Percentiles rank a stretch among this genome's conserved stretches.
Conservation (phyloP, 192 early-diverging fungal genomes). For the Entrophospora sp. region DNA sequence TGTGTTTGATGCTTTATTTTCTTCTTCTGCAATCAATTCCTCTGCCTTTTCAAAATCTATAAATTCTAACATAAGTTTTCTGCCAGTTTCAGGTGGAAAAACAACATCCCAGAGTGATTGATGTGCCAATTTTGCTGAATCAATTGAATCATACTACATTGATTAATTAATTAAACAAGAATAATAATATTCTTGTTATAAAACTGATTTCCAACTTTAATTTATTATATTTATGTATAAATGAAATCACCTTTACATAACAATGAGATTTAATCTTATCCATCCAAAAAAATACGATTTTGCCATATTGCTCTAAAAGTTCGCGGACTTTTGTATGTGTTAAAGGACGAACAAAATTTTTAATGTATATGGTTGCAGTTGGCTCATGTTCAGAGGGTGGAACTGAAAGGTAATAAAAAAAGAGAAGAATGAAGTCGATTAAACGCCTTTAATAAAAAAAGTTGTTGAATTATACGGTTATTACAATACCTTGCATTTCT, state of each 20-base stretch:
- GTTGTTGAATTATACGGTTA: no score
- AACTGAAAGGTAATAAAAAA: no score
- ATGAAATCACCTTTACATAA: slow-evolving; percentile 40
- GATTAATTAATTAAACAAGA: background rate
- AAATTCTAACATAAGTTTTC: background rate
- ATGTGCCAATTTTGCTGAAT: background rate
- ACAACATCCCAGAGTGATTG: background rate
- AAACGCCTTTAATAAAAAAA: no score
- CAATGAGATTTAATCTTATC: slow-evolving; percentile 52
- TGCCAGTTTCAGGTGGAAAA: background rate
- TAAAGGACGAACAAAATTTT: slow-evolving; percentile 50
- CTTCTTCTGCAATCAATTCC: background rate
- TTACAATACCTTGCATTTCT: no score
- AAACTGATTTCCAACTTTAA: no score
- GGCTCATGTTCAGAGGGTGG: background rate
- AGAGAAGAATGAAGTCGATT: no score
- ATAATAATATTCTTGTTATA: no score
- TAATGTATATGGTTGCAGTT: slow-evolving; percentile 34
- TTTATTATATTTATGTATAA: no score
- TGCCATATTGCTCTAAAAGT: slow-evolving; percentile 41
- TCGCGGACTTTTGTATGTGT: slow-evolving; percentile 31
- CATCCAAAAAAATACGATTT: slow-evolving; percentile 47
- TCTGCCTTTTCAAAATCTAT: background rate
- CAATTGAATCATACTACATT: background rate
- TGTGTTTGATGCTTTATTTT: background rate